Percentiles rank a stretch among this genome's conserved stretches.
These are phyloP conservation scores for Pelargonium citronellum DNA, from an alignment of 441 rosid genomes.

Conservation along the genomic window DNA sequence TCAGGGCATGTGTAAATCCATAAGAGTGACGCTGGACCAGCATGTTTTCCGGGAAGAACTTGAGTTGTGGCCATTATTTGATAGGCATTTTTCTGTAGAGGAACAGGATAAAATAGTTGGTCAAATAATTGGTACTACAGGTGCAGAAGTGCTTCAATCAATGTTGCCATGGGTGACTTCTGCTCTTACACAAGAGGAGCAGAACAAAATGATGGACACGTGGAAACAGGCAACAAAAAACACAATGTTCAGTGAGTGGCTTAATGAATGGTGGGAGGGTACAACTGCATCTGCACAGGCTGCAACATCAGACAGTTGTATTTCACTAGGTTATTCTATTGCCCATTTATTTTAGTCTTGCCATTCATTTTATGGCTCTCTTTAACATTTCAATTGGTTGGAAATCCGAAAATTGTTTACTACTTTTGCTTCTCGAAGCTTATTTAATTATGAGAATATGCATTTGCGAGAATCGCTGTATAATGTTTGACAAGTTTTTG, in stretches of 20 bases:
- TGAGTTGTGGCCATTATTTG: slow-evolving; percentile 79
- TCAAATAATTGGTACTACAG: slow-evolving; percentile 70
- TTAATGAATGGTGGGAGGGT: slow-evolving; percentile 76
- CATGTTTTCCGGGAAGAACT: slow-evolving; percentile 68
- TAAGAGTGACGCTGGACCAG: slow-evolving; percentile 63
- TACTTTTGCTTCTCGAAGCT: too few species aligned
- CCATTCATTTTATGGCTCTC: too few species aligned
- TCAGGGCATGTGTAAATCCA: slow-evolving; percentile 75
- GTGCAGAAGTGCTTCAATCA: slow-evolving; percentile 76
- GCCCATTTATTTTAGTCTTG: too few species aligned
- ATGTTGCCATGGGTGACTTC: slow-evolving; percentile 85
- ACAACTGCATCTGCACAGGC: slow-evolving; percentile 27
- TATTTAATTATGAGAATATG: too few species aligned
- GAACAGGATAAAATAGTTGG: slow-evolving; percentile 76
- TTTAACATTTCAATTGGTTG: too few species aligned
- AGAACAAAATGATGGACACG: slow-evolving; percentile 72
- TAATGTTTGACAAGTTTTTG: too few species aligned
- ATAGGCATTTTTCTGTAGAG: slow-evolving; percentile 61
- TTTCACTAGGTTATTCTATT: slow-evolving; percentile 40
- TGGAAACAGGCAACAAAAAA: slow-evolving; percentile 79
- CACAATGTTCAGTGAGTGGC: slow-evolving; percentile 83
- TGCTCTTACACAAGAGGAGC: slow-evolving; percentile 70
- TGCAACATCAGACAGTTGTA: slow-evolving; percentile 41
- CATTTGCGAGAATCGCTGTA: too few species aligned
- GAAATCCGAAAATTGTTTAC: too few species aligned